A percentile compares a stretch with the other conserved stretches of the same genome.
phyloP scores from a whole-genome alignment of 2,329 filamentous ascomycete genomes.

The Dothiorella sarmentorum region DNA sequence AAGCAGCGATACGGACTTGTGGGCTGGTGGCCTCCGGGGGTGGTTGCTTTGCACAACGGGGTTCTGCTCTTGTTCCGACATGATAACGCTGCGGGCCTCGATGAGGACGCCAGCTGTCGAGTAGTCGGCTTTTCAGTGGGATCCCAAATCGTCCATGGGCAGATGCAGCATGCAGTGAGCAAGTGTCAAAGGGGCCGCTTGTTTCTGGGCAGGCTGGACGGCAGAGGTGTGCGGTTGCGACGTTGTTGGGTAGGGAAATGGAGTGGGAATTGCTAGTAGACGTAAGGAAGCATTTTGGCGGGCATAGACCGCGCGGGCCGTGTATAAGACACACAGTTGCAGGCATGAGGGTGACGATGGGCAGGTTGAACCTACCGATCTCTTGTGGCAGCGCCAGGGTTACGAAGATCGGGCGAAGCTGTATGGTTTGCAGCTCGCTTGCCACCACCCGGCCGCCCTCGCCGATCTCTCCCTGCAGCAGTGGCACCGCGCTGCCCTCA shows the following conservation, averaged over 20 bases:
- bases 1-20: constrained; percentile 46
- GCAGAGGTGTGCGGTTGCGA: not conserved
- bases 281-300: not conserved
- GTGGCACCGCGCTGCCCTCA: not conserved
- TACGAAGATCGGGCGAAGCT: constrained; percentile 6
- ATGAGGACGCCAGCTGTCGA: not conserved
- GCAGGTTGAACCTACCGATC: constrained; percentile 16
- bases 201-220: too few relatives aligned
- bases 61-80: not conserved
- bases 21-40: constrained; percentile 43
- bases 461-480: not conserved
- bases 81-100: not conserved
- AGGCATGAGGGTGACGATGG: constrained; percentile 9
- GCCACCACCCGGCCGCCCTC: not conserved
- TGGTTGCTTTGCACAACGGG: constrained; percentile 21
- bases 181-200: too few relatives aligned
- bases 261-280: not conserved
- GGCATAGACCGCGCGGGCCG: not conserved
- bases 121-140: not conserved
- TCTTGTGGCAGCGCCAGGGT: not conserved
- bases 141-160: constrained; percentile 13
- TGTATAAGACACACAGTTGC: constrained; percentile 7
- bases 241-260: too few relatives aligned
- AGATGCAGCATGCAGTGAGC: constrained; percentile 2
- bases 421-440: constrained; percentile 17